Base-by-base conservation (phyloP, 345 rosid genomes). In the Eucalyptus polyanthemos region DNA sequence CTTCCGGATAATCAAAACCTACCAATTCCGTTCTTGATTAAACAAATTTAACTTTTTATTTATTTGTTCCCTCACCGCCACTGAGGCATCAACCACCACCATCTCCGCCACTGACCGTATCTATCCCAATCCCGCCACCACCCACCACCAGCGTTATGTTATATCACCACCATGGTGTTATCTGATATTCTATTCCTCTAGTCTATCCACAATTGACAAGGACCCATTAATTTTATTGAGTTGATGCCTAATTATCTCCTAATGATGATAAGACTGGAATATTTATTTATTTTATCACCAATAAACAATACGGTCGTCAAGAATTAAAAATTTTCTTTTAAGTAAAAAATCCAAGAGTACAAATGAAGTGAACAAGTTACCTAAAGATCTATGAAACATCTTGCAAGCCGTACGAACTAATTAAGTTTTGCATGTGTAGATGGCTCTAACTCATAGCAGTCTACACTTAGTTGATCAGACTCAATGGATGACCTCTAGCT, bases 391-490 rank as follows among this genome's bases (percentile, higher is more conserved):
- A 10, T 76, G 8, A 2, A 76, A 19, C 27, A 37, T 76, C 27
- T 3, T 0, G 14, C 5, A 21, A 37, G 8, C 2, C 15, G 2
- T 21, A 37, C 3, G 5, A 37, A 76, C 14, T 11, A 4, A 13
- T 76, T 76, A 6, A 76, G 4, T 76, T 5, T 21, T 7, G 14
- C 29, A 21, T 11, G 1, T 40, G 29, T 44, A 21, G 2, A 12
- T 76, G 29, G 5, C 27, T 76, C 8, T 21, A 6, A 40, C 8
- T 3, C 5, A 11, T 7, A 21, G 15, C 0, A 6, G 1, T 40
- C 4, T 21, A 3, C 3, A 19, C 25, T 5, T 6, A 11, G 4
- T 37, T 10, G 14, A 19, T 37, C 3, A 37, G 27, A 76, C 42
- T 40, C 9, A 7, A 76, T 6, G 5, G 27, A 76, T 22, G 27